phyloP scores from a whole-genome alignment of 2,329 filamentous ascomycete species.

The Colletotrichum sp. region DNA sequence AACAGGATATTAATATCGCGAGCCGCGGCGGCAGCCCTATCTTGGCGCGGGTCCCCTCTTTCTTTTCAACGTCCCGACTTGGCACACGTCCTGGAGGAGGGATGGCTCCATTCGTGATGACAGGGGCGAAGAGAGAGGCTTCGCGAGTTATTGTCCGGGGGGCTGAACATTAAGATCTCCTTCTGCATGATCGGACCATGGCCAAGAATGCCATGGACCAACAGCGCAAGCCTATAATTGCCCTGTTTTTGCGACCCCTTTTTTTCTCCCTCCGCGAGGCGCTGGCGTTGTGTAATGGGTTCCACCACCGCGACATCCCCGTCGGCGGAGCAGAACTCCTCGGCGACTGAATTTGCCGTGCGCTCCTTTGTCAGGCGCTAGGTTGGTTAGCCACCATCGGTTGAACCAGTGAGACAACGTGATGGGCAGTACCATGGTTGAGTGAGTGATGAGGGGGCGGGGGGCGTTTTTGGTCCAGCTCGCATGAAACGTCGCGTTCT shows the following conservation, averaged over 20 bases:
- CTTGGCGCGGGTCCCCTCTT: constrained; percentile 7
- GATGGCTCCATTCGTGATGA: neutral
- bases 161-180: neutral
- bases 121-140: neutral
- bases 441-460: neutral
- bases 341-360: neutral
- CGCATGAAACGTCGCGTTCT: constrained; percentile 17
- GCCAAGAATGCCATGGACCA: neutral
- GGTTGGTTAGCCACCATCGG: neutral
- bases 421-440: neutral
- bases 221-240: neutral
- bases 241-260: neutral
- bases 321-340: neutral
- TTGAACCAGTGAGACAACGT: neutral
- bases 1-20: neutral
- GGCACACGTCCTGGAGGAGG: neutral
- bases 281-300: neutral
- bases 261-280: neutral
- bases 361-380: neutral
- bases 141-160: neutral
- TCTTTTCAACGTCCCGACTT: constrained; percentile 9
- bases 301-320: neutral
- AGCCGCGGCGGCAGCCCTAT: neutral
- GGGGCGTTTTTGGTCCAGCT: neutral
- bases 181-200: neutral